Conservation (phyloP, 345 rosid species). For the Physaria fendleri region DNA sequence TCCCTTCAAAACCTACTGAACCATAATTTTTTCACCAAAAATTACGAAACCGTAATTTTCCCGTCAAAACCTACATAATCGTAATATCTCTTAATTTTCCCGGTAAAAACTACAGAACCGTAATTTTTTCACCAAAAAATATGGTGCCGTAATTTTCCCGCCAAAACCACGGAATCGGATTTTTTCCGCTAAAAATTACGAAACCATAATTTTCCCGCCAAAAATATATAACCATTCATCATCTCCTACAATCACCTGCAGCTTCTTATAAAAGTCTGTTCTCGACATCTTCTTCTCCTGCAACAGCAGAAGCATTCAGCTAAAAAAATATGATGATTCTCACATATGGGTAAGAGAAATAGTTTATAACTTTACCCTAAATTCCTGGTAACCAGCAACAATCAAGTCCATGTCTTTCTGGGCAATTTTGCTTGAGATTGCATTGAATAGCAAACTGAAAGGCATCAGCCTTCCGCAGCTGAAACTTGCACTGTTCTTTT, state of each 20-base stretch:
- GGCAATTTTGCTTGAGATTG: slow-evolving; percentile 58
- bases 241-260: slow-evolving; percentile 56
- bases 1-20: too few relatives aligned
- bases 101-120: too few relatives aligned
- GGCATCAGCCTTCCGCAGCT: slow-evolving; percentile 49
- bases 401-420: slow-evolving; percentile 53
- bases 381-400: slow-evolving; percentile 39
- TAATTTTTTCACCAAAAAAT: too few relatives aligned
- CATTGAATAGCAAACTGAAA: slow-evolving; percentile 67
- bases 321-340: background rate
- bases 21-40: too few relatives aligned
- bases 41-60: too few relatives aligned
- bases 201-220: too few relatives aligned
- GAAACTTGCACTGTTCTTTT: slow-evolving; percentile 12
- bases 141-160: too few relatives aligned
- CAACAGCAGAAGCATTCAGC: background rate
- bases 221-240: too few relatives aligned
- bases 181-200: too few relatives aligned
- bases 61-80: too few relatives aligned
- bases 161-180: too few relatives aligned
- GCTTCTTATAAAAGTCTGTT: slow-evolving; percentile 45
- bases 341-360: background rate
- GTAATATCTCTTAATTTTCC: too few relatives aligned
- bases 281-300: slow-evolving; percentile 60
- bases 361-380: slow-evolving; percentile 44